Percentiles rank a stretch among this genome's conserved stretches.
These are phyloP conservation scores for Tricholoma terreum DNA, from an alignment of 768 basidiomycete genomes.

Conservation along the genomic window DNA sequence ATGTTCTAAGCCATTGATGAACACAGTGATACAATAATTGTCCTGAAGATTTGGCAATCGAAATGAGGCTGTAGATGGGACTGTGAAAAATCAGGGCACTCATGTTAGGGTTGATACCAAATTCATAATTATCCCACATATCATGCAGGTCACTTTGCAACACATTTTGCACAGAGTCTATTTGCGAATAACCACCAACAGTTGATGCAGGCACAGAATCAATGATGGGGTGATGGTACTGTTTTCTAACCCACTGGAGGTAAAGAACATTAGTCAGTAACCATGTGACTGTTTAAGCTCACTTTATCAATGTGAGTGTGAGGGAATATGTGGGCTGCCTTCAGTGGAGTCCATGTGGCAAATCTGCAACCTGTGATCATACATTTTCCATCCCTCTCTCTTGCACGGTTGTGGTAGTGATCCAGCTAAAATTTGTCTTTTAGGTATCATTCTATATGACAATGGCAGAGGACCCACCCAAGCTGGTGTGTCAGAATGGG, in stretches of 20 bases:
- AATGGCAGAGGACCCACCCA: conserved; percentile 6
- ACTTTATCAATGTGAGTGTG: conserved; percentile 3
- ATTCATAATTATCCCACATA: conserved; percentile 21
- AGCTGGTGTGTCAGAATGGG: conserved; percentile 9
- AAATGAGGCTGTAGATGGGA: neutral
- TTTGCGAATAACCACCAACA: conserved; percentile 10
- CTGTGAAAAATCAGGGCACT: conserved; percentile 2
- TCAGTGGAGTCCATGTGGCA: conserved; percentile 11
- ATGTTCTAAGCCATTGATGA: conserved; percentile 23
- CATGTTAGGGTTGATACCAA: conserved; percentile 20
- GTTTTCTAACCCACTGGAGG: conserved; percentile 14
- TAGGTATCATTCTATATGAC: neutral
- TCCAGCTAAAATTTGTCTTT: conserved; percentile 7
- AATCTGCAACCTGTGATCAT: conserved; percentile 10
- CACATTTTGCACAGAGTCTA: conserved; percentile 20
- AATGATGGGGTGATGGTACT: conserved; percentile 12
- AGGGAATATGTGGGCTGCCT: conserved; percentile 13
- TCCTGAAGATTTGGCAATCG: conserved; percentile 18
- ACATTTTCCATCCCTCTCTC: conserved; percentile 14
- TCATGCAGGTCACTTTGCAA: conserved; percentile 17
- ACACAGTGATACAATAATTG: conserved; percentile 27
- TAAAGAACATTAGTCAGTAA: too few species aligned
- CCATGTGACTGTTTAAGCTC: too few species aligned
- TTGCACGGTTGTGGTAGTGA: conserved; percentile 11
- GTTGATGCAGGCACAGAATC: conserved; percentile 5